These are phyloP conservation scores for Sporisorium iseilematis-ciliati DNA, from an alignment of 1,284 basidiomycete genomes.

Conservation along the genomic window DNA sequence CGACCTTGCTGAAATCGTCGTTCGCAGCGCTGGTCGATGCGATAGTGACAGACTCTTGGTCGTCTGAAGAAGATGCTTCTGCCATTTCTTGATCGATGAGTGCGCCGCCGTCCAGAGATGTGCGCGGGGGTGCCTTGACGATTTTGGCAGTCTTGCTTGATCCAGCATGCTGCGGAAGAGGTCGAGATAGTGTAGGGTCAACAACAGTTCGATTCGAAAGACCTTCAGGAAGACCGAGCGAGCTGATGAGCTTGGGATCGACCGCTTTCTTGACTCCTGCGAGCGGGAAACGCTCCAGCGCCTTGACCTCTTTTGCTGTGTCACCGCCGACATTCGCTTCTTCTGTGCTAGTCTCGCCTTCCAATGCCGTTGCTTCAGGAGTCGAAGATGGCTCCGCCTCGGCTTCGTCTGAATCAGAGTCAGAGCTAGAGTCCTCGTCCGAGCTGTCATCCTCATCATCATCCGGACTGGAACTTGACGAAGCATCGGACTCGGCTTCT, in stretches of 20 bases:
- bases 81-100: slow-evolving; percentile 21
- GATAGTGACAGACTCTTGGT: slow-evolving; percentile 20
- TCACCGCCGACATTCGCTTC: neutral
- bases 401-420: slow-evolving; percentile 15
- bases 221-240: slow-evolving; percentile 61
- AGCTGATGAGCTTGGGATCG: slow-evolving; percentile 49
- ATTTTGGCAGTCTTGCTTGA: slow-evolving; percentile 9
- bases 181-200: slow-evolving; percentile 43
- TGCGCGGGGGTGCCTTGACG: neutral
- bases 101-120: slow-evolving; percentile 2
- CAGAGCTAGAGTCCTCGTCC: slow-evolving; percentile 10
- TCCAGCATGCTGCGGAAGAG: slow-evolving; percentile 24
- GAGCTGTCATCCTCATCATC: slow-evolving; percentile 11
- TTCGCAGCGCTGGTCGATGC: slow-evolving; percentile 8
- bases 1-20: slow-evolving; percentile 39
- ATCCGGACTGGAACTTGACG: slow-evolving; percentile 17
- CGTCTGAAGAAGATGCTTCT: slow-evolving; percentile 10
- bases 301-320: slow-evolving; percentile 18
- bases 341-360: neutral
- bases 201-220: slow-evolving; percentile 55
- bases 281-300: slow-evolving; percentile 34
- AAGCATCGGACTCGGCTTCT: slow-evolving; percentile 2
- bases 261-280: slow-evolving; percentile 47
- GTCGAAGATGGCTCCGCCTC: slow-evolving; percentile 12
- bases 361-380: neutral